These are phyloP conservation scores for Saksenaea oblongispora DNA, from an alignment of 371 early-diverging fungal genomes.

Conservation along the genomic window DNA sequence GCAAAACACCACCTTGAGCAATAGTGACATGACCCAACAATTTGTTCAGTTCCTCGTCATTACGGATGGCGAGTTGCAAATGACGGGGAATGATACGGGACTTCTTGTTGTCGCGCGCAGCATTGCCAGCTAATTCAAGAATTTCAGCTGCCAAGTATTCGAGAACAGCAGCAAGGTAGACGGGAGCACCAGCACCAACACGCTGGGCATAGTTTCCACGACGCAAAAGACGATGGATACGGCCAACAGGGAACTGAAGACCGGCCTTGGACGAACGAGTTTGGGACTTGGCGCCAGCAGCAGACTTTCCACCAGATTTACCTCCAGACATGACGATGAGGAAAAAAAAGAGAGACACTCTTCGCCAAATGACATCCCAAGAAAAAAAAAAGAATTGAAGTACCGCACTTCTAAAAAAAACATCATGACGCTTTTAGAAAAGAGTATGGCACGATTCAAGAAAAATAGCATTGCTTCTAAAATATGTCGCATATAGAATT, in stretches of 20 bases:
- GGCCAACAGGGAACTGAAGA: conserved; percentile 95
- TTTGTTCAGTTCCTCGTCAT: conserved; percentile 95
- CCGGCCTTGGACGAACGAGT: conserved; percentile 84
- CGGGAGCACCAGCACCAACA: conserved; percentile 91
- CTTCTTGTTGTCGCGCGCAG: conserved; percentile 94
- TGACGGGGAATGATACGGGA: conserved; percentile 89
- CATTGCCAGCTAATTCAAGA: conserved; percentile 93
- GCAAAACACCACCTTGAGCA: conserved; percentile 83
- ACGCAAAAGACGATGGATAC: conserved; percentile 94
- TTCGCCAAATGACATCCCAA: neutral
- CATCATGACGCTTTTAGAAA: too few species aligned
- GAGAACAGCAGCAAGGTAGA: conserved; percentile 91
- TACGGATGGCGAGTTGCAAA: conserved; percentile 88
- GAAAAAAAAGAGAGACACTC: conserved; percentile 11
- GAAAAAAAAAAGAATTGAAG: too few species aligned
- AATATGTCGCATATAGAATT: too few species aligned
- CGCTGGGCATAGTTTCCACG: conserved; percentile 94
- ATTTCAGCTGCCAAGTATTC: conserved; percentile 96
- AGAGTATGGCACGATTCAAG: too few species aligned
- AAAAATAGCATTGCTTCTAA: too few species aligned
- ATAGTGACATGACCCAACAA: conserved; percentile 86
- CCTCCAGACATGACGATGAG: conserved; percentile 45
- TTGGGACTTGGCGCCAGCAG: conserved; percentile 59
- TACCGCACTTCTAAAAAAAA: too few species aligned
- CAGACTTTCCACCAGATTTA: conserved; percentile 53